Conservation (phyloP, 1,139 yeast species). For the Lodderomyces beijingensis region DNA sequence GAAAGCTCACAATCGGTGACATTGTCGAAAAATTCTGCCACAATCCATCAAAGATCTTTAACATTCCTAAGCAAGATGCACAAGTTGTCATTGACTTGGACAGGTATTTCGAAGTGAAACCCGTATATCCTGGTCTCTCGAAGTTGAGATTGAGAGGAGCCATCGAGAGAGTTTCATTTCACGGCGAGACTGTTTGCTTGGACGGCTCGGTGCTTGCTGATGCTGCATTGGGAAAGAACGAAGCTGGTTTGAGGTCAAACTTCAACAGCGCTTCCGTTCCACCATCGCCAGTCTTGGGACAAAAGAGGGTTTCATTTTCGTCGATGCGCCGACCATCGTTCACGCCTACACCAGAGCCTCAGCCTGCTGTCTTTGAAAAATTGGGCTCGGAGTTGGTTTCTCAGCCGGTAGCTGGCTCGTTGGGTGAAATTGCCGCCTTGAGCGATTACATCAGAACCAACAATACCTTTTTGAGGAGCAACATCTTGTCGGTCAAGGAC, state of each 20-base stretch:
- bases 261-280: slow-evolving; percentile 41
- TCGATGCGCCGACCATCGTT: slow-evolving; percentile 43
- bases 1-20: slow-evolving; percentile 68
- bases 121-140: slow-evolving; percentile 52
- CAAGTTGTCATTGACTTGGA: slow-evolving; percentile 80
- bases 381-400: slow-evolving; percentile 72
- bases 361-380: slow-evolving; percentile 47
- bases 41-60: slow-evolving; percentile 79
- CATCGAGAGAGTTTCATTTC: slow-evolving; percentile 81
- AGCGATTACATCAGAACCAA: slow-evolving; percentile 69
- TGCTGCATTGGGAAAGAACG: slow-evolving; percentile 56
- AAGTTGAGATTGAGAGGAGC: slow-evolving; percentile 62
- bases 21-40: slow-evolving; percentile 72
- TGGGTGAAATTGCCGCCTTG: slow-evolving; percentile 76
- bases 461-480: slow-evolving; percentile 86
- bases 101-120: slow-evolving; percentile 45
- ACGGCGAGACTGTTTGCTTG: slow-evolving; percentile 74
- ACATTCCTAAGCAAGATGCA: slow-evolving; percentile 76
- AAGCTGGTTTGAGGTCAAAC: slow-evolving; percentile 38
- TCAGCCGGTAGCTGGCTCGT: slow-evolving; percentile 59
- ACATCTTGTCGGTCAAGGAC: slow-evolving; percentile 83
- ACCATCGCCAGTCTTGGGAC: slow-evolving; percentile 43
- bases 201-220: slow-evolving; percentile 68
- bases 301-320: slow-evolving; percentile 46
- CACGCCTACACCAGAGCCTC: slow-evolving; percentile 25